These are phyloP conservation scores for Suillus paluster DNA, from an alignment of 768 basidiomycete genomes.

Conservation along the genomic window DNA sequence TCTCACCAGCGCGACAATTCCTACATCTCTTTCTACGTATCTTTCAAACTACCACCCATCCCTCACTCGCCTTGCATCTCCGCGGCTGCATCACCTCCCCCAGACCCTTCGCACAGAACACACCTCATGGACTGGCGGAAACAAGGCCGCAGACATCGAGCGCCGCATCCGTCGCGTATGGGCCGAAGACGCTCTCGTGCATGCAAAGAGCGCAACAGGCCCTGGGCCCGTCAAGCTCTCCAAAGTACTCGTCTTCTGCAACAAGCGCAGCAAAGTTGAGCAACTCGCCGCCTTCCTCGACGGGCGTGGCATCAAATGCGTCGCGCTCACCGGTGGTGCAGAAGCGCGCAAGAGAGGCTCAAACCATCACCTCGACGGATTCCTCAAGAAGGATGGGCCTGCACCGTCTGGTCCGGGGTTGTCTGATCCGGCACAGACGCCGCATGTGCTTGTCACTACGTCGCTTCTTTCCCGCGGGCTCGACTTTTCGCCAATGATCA, in stretches of 20 bases:
- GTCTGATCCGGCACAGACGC: conserved; percentile 38
- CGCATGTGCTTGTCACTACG: conserved; percentile 84
- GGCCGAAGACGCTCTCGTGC: conserved; percentile 59
- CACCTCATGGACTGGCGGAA: conserved; percentile 77
- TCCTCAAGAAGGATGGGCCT: conserved; percentile 48
- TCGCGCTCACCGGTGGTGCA: conserved; percentile 68
- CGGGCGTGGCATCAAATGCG: conserved; percentile 62
- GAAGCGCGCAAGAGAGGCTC: conserved; percentile 64
- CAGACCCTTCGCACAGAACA: conserved; percentile 71
- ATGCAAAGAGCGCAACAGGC: conserved; percentile 28
- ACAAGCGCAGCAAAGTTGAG: conserved; percentile 70
- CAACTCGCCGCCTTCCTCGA: conserved; percentile 62
- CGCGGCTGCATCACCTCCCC: conserved; percentile 80
- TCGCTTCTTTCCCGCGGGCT: conserved; percentile 90
- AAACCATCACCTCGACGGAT: conserved; percentile 78
- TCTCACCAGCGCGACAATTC: conserved; percentile 87
- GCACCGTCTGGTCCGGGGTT: conserved; percentile 15
- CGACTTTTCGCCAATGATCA: conserved; percentile 79
- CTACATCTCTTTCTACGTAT: conserved; percentile 70
- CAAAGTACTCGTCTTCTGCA: conserved; percentile 85
- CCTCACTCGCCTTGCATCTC: conserved; percentile 78
- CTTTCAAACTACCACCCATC: conserved; percentile 64
- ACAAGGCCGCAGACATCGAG: conserved; percentile 80
- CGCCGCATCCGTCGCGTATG: conserved; percentile 74
- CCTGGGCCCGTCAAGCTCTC: conserved; percentile 44